Evolutionary conservation across 2,329 filamentous ascomycete species (phyloP).

Genomic region (Diaporthe sp.): DNA sequence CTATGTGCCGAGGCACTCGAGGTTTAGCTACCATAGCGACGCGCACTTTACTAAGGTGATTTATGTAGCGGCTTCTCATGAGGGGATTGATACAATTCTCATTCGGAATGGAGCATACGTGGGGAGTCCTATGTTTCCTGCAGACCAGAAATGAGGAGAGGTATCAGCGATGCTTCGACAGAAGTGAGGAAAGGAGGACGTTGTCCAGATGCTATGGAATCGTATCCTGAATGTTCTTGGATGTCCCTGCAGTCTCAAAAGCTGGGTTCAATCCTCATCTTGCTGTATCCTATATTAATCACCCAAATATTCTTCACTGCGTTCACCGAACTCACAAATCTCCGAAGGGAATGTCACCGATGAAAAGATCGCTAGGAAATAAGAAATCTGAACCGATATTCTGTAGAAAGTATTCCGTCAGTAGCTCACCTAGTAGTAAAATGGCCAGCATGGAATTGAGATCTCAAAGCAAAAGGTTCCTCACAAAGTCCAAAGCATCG

Average conservation of each 20-base stretch:
- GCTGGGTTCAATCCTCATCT: too few relatives aligned
- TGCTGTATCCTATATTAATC: too few relatives aligned
- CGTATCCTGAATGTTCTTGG: too few relatives aligned
- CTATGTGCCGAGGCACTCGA: not conserved
- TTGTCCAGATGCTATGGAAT: too few relatives aligned
- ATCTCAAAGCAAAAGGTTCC: not conserved
- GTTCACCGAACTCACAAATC: not conserved
- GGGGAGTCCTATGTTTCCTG: not conserved
- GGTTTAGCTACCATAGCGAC: not conserved
- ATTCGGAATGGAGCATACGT: not conserved
- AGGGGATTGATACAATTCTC: not conserved
- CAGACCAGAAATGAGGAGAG: not conserved
- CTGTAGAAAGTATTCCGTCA: not conserved
- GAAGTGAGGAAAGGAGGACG: not conserved
- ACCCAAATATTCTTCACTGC: not conserved
- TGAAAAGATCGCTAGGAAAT: not conserved
- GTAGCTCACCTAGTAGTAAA: not conserved
- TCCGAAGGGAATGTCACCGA: not conserved
- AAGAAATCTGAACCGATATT: not conserved
- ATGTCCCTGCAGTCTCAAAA: too few relatives aligned
- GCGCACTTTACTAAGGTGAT: not conserved
- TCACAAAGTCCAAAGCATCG: not conserved
- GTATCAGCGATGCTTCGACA: not conserved
- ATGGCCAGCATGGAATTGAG: not conserved
- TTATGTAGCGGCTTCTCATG: not conserved